Conservation (phyloP, 352 stramenopile species). For the Phytophthora palmivora region DNA sequence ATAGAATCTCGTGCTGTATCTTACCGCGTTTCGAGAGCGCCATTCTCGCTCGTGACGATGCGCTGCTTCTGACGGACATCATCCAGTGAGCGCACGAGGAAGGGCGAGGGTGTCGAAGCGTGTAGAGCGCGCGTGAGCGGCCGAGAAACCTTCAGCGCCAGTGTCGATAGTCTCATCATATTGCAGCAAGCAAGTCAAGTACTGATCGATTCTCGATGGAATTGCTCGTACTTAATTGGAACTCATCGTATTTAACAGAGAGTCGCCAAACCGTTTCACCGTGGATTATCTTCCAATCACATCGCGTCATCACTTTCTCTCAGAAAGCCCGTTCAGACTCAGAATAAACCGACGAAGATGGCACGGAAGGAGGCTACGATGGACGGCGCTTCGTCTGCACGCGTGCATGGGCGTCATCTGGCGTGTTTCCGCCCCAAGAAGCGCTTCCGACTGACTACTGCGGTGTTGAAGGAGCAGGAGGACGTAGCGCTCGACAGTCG, state of each 20-base stretch:
- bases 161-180: slow-evolving; percentile 19
- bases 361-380: background rate
- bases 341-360: slow-evolving; percentile 23
- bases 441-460: slow-evolving; percentile 46
- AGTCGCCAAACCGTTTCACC: background rate
- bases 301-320: background rate
- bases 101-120: slow-evolving; percentile 38
- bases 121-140: slow-evolving; percentile 46
- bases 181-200: background rate
- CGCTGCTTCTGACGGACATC: slow-evolving; percentile 54
- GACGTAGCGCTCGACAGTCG: background rate
- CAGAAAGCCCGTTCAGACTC: slow-evolving; percentile 6
- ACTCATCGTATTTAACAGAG: background rate
- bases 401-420: slow-evolving; percentile 55
- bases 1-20: too few relatives aligned
- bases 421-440: slow-evolving; percentile 71
- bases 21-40: slow-evolving; percentile 66
- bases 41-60: slow-evolving; percentile 50
- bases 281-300: slow-evolving; percentile 3
- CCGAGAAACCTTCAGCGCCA: slow-evolving; percentile 4
- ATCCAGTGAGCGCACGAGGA: slow-evolving; percentile 63
- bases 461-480: slow-evolving; percentile 2
- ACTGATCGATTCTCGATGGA: slow-evolving; percentile 3
- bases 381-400: background rate
- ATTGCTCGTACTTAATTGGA: slow-evolving; percentile 1